These are phyloP conservation scores for Ilyonectria robusta DNA, from an alignment of 2,329 filamentous ascomycete genomes.

Conservation along the genomic window DNA sequence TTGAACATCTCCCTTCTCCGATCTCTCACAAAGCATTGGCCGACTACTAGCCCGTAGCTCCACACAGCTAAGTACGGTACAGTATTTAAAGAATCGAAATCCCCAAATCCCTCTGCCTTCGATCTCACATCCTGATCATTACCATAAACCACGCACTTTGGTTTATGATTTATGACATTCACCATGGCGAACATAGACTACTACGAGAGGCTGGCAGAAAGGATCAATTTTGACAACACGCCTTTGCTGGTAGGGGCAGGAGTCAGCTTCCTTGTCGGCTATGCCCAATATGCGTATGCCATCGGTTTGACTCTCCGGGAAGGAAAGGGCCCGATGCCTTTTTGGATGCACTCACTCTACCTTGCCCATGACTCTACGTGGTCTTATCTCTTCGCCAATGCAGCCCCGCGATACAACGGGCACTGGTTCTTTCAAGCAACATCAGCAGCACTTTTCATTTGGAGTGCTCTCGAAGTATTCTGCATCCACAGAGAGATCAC, in stretches of 20 bases:
- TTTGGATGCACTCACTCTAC: constrained; percentile 24
- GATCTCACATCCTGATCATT: too few species aligned
- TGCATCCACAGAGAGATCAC: constrained; percentile 9
- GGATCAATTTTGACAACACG: constrained; percentile 7
- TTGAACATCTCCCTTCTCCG: too few species aligned
- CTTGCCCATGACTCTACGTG: constrained; percentile 21
- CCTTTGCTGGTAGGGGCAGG: not conserved
- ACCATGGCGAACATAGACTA: constrained; percentile 12
- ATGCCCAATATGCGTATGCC: constrained; percentile 23
- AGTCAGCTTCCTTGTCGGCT: constrained; percentile 1
- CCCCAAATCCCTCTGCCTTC: too few species aligned
- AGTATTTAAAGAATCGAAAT: too few species aligned
- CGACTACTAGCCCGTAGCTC: too few species aligned
- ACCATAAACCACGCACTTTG: too few species aligned
- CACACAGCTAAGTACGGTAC: too few species aligned
- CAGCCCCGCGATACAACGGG: not conserved
- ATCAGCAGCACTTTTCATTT: constrained; percentile 1
- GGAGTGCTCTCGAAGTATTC: constrained; percentile 13
- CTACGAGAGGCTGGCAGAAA: not conserved
- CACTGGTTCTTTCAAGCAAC: constrained; percentile 18
- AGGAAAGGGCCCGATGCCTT: constrained; percentile 22
- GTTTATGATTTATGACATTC: too few species aligned
- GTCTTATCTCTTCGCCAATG: not conserved
- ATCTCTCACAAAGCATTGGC: too few species aligned
- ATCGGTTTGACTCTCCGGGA: constrained; percentile 18